A percentile compares a stretch with the other conserved stretches of the same genome.
phyloP scores from a whole-genome alignment of 2,329 filamentous ascomycete species.

The Pyrenophora seminiperda region DNA sequence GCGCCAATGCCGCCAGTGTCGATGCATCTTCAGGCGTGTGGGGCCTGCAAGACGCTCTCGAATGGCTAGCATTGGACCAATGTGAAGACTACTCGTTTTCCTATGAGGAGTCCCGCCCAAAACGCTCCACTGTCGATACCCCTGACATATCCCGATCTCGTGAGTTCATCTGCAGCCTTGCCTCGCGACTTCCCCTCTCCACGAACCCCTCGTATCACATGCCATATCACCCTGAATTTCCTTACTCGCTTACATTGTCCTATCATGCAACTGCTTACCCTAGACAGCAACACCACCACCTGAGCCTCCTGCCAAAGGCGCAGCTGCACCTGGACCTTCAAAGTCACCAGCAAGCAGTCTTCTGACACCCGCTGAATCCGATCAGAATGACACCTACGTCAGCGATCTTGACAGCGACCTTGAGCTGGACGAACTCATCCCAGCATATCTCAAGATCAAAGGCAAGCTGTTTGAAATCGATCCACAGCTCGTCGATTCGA shows the following conservation, averaged over 20 bases:
- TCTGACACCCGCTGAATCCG: conserved; percentile 14
- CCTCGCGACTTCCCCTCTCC: not conserved
- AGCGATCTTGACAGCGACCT: conserved; percentile 58
- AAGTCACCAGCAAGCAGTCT: conserved; percentile 4
- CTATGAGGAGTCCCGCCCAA: conserved; percentile 59
- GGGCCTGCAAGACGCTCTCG: conserved; percentile 85
- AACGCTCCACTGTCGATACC: conserved; percentile 22
- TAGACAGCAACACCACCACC: conserved; percentile 13
- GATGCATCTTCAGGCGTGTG: conserved; percentile 69
- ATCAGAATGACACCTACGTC: conserved; percentile 46
- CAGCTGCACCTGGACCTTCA: not conserved
- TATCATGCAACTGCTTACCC: not conserved
- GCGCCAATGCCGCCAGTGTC: conserved; percentile 41
- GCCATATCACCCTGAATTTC: not conserved
- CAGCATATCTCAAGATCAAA: conserved; percentile 78
- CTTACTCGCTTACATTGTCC: not conserved
- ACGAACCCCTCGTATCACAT: too few species aligned
- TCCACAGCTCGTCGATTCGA: conserved; percentile 62
- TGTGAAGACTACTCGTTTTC: conserved; percentile 70
- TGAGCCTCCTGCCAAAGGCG: conserved; percentile 1
- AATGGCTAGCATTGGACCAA: conserved; percentile 86
- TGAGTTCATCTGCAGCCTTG: conserved; percentile 18
- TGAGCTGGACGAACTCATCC: conserved; percentile 61
- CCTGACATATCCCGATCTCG: conserved; percentile 35
- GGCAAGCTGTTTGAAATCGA: conserved; percentile 56